A percentile compares a stretch with the other conserved stretches of the same genome.
Conservation (phyloP, 768 basidiomycete species). For the Leccinellum albellum region DNA sequence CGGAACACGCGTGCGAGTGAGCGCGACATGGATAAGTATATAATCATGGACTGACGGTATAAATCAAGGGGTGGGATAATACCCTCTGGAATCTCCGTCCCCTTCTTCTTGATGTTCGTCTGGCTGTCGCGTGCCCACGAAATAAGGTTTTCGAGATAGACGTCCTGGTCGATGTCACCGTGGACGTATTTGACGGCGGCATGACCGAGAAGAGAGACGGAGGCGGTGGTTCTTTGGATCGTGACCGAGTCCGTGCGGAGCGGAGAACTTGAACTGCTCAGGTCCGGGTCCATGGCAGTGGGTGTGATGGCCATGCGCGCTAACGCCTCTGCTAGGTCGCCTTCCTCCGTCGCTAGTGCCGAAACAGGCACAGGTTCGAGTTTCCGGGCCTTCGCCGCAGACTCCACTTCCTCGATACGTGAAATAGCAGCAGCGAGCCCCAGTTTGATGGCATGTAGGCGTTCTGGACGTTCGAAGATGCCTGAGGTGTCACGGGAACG, state of each 20-base stretch:
- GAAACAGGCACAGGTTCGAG: not conserved
- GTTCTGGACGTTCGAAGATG: constrained; percentile 89
- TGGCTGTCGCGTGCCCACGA: constrained; percentile 56
- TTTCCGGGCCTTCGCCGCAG: not conserved
- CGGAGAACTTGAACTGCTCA: constrained; percentile 7
- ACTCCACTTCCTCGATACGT: constrained; percentile 49
- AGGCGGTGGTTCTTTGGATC: constrained; percentile 52
- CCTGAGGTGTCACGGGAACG: constrained; percentile 68
- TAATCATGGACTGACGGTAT: constrained; percentile 53
- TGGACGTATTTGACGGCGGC: constrained; percentile 72
- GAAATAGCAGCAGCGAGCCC: constrained; percentile 81
- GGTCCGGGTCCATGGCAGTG: not conserved
- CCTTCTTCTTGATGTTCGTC: constrained; percentile 56
- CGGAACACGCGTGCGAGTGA: not conserved
- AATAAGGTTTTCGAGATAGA: constrained; percentile 63
- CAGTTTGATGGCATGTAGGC: constrained; percentile 77
- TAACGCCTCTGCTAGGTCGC: constrained; percentile 46
- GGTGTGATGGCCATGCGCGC: constrained; percentile 39
- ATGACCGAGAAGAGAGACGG: constrained; percentile 52
- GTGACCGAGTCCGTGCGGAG: constrained; percentile 32
- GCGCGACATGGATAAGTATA: not conserved
- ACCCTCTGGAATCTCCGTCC: constrained; percentile 72
- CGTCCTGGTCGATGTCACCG: constrained; percentile 62
- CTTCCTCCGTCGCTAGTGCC: constrained; percentile 36
- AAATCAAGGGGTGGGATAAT: constrained; percentile 75